A percentile compares a stretch with the other conserved stretches of the same genome.
phyloP scores from a whole-genome alignment of 768 basidiomycete species.

The Termitomyces heimii region DNA sequence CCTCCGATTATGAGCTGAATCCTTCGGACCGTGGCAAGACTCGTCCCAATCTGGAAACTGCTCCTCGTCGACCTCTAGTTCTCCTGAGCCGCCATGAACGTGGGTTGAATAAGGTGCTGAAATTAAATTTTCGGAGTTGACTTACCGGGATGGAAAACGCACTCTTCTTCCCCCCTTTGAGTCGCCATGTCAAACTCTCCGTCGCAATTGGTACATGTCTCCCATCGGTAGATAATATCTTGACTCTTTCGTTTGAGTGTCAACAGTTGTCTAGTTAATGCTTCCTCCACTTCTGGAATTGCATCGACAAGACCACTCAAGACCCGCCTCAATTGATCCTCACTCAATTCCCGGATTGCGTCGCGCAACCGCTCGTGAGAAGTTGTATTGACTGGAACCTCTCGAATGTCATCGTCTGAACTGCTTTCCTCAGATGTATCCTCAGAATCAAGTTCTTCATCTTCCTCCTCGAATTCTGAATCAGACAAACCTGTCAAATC shows the following conservation, averaged over 20 bases:
- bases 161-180: slow-evolving; percentile 33
- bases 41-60: slow-evolving; percentile 44
- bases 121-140: neutral
- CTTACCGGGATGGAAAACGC: slow-evolving; percentile 47
- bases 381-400: slow-evolving; percentile 29
- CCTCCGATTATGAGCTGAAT: slow-evolving; percentile 30
- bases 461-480: slow-evolving; percentile 17
- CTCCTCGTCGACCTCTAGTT: slow-evolving; percentile 33
- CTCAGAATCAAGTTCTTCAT: slow-evolving; percentile 13
- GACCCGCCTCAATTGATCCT: slow-evolving; percentile 37
- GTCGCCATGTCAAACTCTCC: slow-evolving; percentile 39
- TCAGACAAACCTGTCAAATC: slow-evolving; percentile 38
- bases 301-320: slow-evolving; percentile 31
- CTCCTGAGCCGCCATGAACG: slow-evolving; percentile 21
- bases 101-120: neutral
- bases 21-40: slow-evolving; percentile 39
- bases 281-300: slow-evolving; percentile 34
- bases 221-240: slow-evolving; percentile 37
- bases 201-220: slow-evolving; percentile 39
- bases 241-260: slow-evolving; percentile 28
- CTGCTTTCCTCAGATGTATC: slow-evolving; percentile 20
- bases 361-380: slow-evolving; percentile 36
- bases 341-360: slow-evolving; percentile 36
- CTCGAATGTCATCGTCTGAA: slow-evolving; percentile 24
- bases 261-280: slow-evolving; percentile 38